phyloP scores from a whole-genome alignment of 2,329 filamentous ascomycete species.

The Stenocarpella maydis region DNA sequence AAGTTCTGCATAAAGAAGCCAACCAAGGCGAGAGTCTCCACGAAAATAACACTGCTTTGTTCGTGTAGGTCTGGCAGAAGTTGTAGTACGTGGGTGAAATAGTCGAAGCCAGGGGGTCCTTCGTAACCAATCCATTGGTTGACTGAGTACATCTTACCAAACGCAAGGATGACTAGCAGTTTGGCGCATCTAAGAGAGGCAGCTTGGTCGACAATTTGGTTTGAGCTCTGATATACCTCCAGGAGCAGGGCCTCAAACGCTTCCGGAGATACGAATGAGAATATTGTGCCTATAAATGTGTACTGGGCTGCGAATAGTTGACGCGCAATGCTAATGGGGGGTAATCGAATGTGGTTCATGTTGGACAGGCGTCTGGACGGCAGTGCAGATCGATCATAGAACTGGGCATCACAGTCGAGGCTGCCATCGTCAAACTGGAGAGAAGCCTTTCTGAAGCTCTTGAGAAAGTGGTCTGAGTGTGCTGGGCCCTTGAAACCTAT shows the following conservation, averaged over 20 bases:
- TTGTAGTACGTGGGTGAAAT: constrained; percentile 59
- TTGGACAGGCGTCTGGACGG: constrained; percentile 42
- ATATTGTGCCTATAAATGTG: constrained; percentile 65
- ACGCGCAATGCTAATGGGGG: constrained; percentile 59
- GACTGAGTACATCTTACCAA: constrained; percentile 64
- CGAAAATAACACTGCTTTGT: constrained; percentile 61
- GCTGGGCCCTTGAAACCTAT: constrained; percentile 48
- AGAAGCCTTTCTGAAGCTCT: constrained; percentile 48
- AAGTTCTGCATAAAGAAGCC: constrained; percentile 67
- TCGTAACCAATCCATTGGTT: constrained; percentile 62
- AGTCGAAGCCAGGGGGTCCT: constrained; percentile 63
- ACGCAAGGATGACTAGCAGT: constrained; percentile 60
- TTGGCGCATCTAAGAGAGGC: constrained; percentile 60
- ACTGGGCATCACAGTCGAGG: constrained; percentile 44
- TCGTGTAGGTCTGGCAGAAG: constrained; percentile 64
- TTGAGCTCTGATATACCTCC: constrained; percentile 52
- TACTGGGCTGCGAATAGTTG: constrained; percentile 61
- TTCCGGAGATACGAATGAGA: constrained; percentile 58
- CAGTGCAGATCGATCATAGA: constrained; percentile 47
- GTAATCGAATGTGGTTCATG: constrained; percentile 49
- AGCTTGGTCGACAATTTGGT: constrained; percentile 53
- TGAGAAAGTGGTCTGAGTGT: constrained; percentile 49
- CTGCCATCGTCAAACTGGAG: constrained; percentile 44
- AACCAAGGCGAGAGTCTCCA: constrained; percentile 62
- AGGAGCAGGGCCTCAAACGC: constrained; percentile 56